Percentiles rank a stretch among this genome's conserved stretches.
These are phyloP conservation scores for Cubamyces sp. DNA, from an alignment of 768 basidiomycete genomes.

Conservation along the genomic window DNA sequence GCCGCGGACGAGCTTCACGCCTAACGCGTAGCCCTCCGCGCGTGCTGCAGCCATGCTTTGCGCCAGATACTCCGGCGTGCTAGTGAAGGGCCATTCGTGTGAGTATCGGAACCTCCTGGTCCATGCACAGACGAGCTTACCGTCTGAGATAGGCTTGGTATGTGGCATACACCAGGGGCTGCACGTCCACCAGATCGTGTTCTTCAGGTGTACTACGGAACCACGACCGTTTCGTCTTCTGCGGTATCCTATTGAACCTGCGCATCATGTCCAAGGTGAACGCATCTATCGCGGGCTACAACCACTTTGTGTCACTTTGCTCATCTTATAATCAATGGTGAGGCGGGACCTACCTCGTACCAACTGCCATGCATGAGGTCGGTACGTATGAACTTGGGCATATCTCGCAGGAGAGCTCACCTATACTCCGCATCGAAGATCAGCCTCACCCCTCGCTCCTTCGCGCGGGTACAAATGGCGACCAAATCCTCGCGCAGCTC, in stretches of 20 bases:
- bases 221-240: constrained; percentile 21
- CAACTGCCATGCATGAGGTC: background rate
- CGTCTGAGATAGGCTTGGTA: constrained; percentile 89
- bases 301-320: too few relatives aligned
- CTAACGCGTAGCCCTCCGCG: constrained; percentile 69
- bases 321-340: too few relatives aligned
- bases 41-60: constrained; percentile 69
- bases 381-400: constrained; percentile 35
- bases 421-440: constrained; percentile 88
- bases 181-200: constrained; percentile 35
- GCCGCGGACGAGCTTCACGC: constrained; percentile 91
- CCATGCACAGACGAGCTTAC: constrained; percentile 37
- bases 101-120: background rate
- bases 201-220: background rate
- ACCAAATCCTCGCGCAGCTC: constrained; percentile 65
- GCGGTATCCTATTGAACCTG: constrained; percentile 63
- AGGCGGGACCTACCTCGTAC: too few relatives aligned
- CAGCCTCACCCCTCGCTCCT: constrained; percentile 64
- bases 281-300: constrained; percentile 81
- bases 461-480: constrained; percentile 66
- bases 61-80: constrained; percentile 70
- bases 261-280: constrained; percentile 74
- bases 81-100: constrained; percentile 31
- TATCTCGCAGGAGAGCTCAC: constrained; percentile 35
- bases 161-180: constrained; percentile 81